Percentiles rank a stretch among this genome's conserved stretches.
phyloP scores from a whole-genome alignment of 75 land plant species.

The Gnetum montanum region DNA sequence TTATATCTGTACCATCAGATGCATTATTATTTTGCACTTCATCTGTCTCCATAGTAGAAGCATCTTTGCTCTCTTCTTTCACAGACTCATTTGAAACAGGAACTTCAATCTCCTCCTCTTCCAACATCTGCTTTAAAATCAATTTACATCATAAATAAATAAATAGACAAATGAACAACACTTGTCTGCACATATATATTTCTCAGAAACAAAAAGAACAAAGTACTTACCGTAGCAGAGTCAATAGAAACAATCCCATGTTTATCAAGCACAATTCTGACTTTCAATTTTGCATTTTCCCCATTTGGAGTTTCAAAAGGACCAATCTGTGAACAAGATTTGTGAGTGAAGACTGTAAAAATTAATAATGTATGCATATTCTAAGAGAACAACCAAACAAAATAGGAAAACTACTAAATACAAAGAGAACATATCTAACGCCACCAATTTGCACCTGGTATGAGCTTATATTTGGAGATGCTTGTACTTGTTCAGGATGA shows the following conservation, averaged over 20 bases:
- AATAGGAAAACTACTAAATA: too few species aligned
- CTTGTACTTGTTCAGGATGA: slow-evolving; percentile 37
- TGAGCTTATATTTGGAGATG: slow-evolving; percentile 54
- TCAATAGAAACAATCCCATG: slow-evolving; percentile 66
- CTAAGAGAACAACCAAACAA: too few species aligned
- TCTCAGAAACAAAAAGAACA: background rate
- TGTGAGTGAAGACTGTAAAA: too few species aligned
- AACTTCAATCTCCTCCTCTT: slow-evolving; percentile 75
- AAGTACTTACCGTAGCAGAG: slow-evolving; percentile 62
- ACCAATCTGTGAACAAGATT: slow-evolving; percentile 56
- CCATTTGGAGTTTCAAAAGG: slow-evolving; percentile 59
- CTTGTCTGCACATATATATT: background rate
- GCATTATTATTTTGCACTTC: slow-evolving; percentile 20
- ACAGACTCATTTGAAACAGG: slow-evolving; percentile 35
- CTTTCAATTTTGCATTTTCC: slow-evolving; percentile 61
- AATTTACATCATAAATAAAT: background rate
- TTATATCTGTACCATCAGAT: slow-evolving; percentile 31
- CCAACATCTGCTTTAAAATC: slow-evolving; percentile 74
- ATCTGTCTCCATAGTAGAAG: slow-evolving; percentile 63
- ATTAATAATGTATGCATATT: too few species aligned
- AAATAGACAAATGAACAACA: too few species aligned
- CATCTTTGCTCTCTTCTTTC: slow-evolving; percentile 25
- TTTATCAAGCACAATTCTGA: slow-evolving; percentile 61
- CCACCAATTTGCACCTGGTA: too few species aligned
- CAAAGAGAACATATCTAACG: too few species aligned